These are phyloP conservation scores for Candida easanensis DNA, from an alignment of 805 yeast genomes.

Conservation along the genomic window DNA sequence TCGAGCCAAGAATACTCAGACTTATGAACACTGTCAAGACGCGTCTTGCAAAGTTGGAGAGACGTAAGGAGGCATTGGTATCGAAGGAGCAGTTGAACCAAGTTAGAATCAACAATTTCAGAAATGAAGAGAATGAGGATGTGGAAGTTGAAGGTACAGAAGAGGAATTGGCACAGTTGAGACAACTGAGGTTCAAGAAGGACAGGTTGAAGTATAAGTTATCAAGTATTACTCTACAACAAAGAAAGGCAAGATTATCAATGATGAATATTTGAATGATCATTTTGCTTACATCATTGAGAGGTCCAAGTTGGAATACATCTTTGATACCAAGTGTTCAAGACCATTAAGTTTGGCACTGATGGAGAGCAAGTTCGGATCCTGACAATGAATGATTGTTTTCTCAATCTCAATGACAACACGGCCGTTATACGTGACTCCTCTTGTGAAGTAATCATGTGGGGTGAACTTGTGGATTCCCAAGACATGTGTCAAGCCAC, in stretches of 20 bases:
- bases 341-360: slow-evolving; percentile 61
- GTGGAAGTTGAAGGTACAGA: slow-evolving; percentile 30
- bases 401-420: slow-evolving; percentile 64
- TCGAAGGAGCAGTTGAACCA: slow-evolving; percentile 40
- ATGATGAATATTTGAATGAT: slow-evolving; percentile 16
- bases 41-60: slow-evolving; percentile 34
- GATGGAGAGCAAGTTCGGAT: slow-evolving; percentile 61
- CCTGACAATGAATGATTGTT: slow-evolving; percentile 60
- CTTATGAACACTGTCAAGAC: slow-evolving; percentile 32
- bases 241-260: slow-evolving; percentile 26
- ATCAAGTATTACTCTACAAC: slow-evolving; percentile 28
- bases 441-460: slow-evolving; percentile 55
- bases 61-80: slow-evolving; percentile 32
- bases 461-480: slow-evolving; percentile 35
- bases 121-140: slow-evolving; percentile 17
- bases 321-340: slow-evolving; percentile 35
- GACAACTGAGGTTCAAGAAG: slow-evolving; percentile 40
- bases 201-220: slow-evolving; percentile 42
- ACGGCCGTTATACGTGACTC: slow-evolving; percentile 54
- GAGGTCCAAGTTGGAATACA: slow-evolving; percentile 25
- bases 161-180: slow-evolving; percentile 37
- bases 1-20: slow-evolving; percentile 40
- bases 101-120: slow-evolving; percentile 33
- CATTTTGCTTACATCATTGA: slow-evolving; percentile 19
- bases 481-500: slow-evolving; percentile 30